Conservation (phyloP, 345 rosid species). For the Eutrema yunnanense region DNA sequence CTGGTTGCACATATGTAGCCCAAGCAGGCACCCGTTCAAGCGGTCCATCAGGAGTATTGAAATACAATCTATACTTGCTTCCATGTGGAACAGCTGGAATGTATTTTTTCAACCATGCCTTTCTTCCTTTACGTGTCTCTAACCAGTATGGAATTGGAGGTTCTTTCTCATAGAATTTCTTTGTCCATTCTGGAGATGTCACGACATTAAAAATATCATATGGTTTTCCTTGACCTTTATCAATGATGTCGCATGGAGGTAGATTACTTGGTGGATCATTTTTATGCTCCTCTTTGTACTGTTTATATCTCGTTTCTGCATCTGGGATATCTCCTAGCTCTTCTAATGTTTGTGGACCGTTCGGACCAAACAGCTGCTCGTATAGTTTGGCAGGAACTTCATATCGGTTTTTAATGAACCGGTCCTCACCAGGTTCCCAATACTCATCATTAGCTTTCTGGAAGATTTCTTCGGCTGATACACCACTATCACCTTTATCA, state of each 20-base stretch:
- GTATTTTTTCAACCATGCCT: slow-evolving; percentile 90
- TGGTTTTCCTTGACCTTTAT: slow-evolving; percentile 67
- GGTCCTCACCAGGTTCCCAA: slow-evolving; percentile 98
- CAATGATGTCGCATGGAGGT: slow-evolving; percentile 74
- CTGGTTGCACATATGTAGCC: slow-evolving; percentile 94
- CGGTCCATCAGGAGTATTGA: slow-evolving; percentile 84
- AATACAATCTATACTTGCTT: slow-evolving; percentile 88
- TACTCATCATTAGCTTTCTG: slow-evolving; percentile 83
- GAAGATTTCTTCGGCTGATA: slow-evolving; percentile 65
- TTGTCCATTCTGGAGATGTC: slow-evolving; percentile 54
- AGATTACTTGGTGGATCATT: slow-evolving; percentile 84
- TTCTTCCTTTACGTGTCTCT: slow-evolving; percentile 92
- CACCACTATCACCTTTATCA: slow-evolving; percentile 87
- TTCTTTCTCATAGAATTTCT: slow-evolving; percentile 61
- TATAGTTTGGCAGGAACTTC: slow-evolving; percentile 89
- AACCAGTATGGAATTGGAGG: slow-evolving; percentile 88
- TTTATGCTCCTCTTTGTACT: slow-evolving; percentile 76
- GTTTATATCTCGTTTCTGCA: slow-evolving; percentile 74
- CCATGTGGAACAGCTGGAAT: slow-evolving; percentile 82
- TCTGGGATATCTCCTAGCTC: slow-evolving; percentile 75
- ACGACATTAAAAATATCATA: slow-evolving; percentile 56
- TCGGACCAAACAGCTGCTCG: slow-evolving; percentile 89
- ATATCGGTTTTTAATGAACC: slow-evolving; percentile 62
- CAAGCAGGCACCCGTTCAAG: slow-evolving; percentile 93
- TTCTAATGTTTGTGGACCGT: slow-evolving; percentile 81